phyloP scores from a whole-genome alignment of 768 basidiomycete genomes.

The Rhizopogon sp. region DNA sequence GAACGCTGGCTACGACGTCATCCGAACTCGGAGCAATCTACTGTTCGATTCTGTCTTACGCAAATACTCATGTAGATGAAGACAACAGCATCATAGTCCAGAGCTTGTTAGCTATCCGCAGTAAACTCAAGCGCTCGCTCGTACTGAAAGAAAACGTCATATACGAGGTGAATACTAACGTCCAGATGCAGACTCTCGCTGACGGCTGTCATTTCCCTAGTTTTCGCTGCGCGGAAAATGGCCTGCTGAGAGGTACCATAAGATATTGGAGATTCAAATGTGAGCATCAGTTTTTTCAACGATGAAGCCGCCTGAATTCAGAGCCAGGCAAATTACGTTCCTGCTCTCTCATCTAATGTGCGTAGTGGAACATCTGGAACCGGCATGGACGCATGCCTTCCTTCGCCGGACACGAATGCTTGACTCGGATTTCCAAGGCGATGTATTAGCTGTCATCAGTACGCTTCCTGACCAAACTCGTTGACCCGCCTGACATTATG shows the following conservation, averaged over 20 bases:
- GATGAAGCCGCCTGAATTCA: not conserved
- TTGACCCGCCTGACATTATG: not conserved
- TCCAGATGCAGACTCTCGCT: not conserved
- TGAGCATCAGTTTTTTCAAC: conserved; percentile 25
- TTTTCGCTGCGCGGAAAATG: conserved; percentile 74
- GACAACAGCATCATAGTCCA: conserved; percentile 54
- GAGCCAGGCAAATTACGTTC: conserved; percentile 58
- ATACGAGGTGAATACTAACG: conserved; percentile 52
- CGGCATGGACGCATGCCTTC: conserved; percentile 74
- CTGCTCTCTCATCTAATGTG: conserved; percentile 72
- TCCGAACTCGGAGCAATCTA: conserved; percentile 66
- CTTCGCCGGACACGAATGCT: conserved; percentile 68
- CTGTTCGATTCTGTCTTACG: conserved; percentile 72
- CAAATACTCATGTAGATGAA: conserved; percentile 46
- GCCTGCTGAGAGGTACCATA: conserved; percentile 77
- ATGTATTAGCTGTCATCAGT: conserved; percentile 81
- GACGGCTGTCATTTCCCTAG: conserved; percentile 28
- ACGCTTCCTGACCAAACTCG: conserved; percentile 12
- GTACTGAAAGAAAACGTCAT: conserved; percentile 52
- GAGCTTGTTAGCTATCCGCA: conserved; percentile 67
- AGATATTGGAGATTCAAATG: conserved; percentile 64
- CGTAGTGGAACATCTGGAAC: conserved; percentile 66
- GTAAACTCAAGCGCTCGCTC: conserved; percentile 63
- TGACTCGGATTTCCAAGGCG: conserved; percentile 80
- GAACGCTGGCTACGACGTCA: conserved; percentile 61